Evolutionary conservation across 768 basidiomycete genomes (phyloP), one percentile per base, ranked within the genome.

Genomic region (Termitomyces heimii): DNA sequence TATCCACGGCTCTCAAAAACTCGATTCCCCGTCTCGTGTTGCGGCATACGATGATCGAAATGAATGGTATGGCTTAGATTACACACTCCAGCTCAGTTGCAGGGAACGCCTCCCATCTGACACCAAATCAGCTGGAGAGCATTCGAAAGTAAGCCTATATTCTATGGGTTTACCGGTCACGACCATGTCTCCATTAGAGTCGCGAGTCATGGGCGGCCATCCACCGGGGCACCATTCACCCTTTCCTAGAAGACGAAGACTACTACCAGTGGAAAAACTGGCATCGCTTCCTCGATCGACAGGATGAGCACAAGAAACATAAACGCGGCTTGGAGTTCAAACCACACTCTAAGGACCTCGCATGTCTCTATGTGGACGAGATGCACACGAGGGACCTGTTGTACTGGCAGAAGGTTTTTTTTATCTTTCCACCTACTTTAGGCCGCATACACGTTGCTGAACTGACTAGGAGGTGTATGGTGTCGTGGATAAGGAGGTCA

Each of bases 41-140:
- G 18, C 7, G 3, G 39, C 32, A 1, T 39, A 47, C 13, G 61
- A 62, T 31, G 70, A 72, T 56, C 58, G 58, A 22, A 71, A 72
- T 5, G 77, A 75, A 60, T 78, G 78, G 77, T 72, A 70, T 40
- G 76, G 76, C 10, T 63, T 78, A 31, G 74, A 77, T 49, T 77
- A 79, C 59, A 73, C 73, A 4, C 65, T 79, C 9, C 73, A 75
- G 63, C 57, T 79, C 32, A 76, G 75, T 60, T 68, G 69, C 22
- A 65, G 71, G 43, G 74, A 77, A 54, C 69, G 71, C 35, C 66
- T 67, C 26, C 68, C 68, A 13, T 68, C 73, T 18, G 64, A 67
- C 50, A 67, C 67, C 26, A 66, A 67, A 44, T 62, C 69, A 24
- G 65, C 58, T 22, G 75, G 76, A 18, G 75, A 78, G 63, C 72